phyloP scores from a whole-genome alignment of 257 asterid species.

The Lycium ferocissimum region DNA sequence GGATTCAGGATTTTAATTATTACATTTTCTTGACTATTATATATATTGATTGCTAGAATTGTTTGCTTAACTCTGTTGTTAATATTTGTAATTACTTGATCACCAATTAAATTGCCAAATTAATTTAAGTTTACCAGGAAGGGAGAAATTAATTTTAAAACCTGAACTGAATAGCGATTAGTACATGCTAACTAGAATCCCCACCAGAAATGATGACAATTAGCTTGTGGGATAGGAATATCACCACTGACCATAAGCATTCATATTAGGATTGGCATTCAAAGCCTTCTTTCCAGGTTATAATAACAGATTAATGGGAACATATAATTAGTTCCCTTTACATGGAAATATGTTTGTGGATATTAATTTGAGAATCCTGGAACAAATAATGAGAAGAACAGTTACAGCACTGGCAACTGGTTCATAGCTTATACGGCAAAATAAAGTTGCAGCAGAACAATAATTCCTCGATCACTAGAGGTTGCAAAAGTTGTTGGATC shows the following conservation, averaged over 20 bases:
- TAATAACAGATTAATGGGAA: neutral
- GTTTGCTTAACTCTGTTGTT: neutral
- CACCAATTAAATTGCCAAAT: neutral
- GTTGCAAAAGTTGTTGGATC: constrained; percentile 73
- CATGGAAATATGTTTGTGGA: neutral
- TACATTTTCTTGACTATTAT: neutral
- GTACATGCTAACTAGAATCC: neutral
- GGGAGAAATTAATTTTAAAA: neutral
- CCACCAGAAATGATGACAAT: neutral
- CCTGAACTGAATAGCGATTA: constrained; percentile 3
- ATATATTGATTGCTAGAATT: neutral
- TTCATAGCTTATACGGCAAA: constrained; percentile 85
- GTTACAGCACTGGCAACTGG: constrained; percentile 80
- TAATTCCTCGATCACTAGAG: constrained; percentile 69
- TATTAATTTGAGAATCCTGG: neutral
- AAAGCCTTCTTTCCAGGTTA: neutral
- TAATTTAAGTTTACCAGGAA: neutral
- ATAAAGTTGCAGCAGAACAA: constrained; percentile 84
- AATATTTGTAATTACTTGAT: neutral
- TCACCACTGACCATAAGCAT: neutral
- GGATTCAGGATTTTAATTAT: neutral
- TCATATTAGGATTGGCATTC: neutral
- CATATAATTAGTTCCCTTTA: neutral
- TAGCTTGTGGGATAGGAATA: neutral
- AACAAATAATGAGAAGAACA: neutral